A percentile compares a stretch with the other conserved stretches of the same genome.
phyloP scores from a whole-genome alignment of 2,329 filamentous ascomycete genomes.

The Aspergillus pseudoglaucus region DNA sequence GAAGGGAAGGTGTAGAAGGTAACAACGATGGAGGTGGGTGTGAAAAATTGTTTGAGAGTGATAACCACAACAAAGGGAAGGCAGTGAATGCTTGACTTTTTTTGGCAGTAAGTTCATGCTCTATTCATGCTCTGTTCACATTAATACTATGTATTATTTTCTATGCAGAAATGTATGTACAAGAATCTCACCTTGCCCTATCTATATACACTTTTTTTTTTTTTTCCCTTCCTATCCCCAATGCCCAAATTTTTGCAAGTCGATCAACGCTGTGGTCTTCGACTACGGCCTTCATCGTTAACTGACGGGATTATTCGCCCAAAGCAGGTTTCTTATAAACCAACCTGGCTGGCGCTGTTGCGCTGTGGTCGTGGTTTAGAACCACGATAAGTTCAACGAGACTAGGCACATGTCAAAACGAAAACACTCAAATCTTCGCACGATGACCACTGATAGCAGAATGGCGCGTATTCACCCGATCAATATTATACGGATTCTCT shows the following conservation, averaged over 20 bases:
- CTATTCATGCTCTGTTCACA: neutral
- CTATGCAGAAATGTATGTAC: neutral
- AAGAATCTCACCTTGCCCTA: neutral
- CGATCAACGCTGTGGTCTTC: too few species aligned
- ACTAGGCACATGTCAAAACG: too few species aligned
- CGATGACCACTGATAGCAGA: constrained; percentile 13
- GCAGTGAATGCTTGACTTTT: too few species aligned
- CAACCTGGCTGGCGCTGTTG: too few species aligned
- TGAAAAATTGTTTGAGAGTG: neutral
- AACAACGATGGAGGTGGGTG: neutral
- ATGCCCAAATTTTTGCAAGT: too few species aligned
- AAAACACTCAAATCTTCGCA: neutral
- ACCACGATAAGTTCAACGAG: too few species aligned
- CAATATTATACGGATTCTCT: constrained; percentile 21
- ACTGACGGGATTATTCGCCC: too few species aligned
- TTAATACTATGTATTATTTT: too few species aligned
- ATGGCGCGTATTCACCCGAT: constrained; percentile 18
- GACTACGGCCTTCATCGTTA: too few species aligned
- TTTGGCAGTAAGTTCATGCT: too few species aligned
- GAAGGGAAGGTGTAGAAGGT: neutral
- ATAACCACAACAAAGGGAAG: neutral
- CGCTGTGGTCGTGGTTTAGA: too few species aligned
- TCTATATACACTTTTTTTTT: neutral
- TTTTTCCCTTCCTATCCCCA: neutral
- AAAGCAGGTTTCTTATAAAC: too few species aligned